Evolutionary conservation across 345 rosid species (phyloP), one percentile per base, ranked within the genome.

Genomic region (Leavenworthia alabamica): DNA sequence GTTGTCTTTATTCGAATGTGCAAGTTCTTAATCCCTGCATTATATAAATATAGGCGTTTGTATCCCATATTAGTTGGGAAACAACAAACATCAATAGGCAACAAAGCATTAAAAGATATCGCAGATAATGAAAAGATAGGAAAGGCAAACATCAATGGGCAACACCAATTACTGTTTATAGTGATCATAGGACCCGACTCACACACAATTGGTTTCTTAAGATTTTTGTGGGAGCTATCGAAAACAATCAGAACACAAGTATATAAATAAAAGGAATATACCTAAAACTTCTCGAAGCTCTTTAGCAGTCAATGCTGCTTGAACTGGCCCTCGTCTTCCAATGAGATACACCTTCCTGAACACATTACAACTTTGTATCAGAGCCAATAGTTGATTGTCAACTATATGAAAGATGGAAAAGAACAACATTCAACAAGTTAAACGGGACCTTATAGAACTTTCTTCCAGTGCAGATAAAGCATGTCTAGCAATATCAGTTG

Each of bases 241-340:
- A 6, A 9, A 19, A 7, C 7, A 28, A 6, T 20, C 27, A 15
- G 41, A 50, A 22, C 13, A 17, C 22, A 17, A 28, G 9, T 16
- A 41, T 49, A 60, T 26, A 8, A 22, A 24, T 9, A 51, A 35
- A 4, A 35, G 23, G 11, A 29, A 10, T 26, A 16, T 73, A 90
- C 97, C 95, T 51, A 87, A 88, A 75, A 87, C 40, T 87, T 93
- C 99, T 10, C 97, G 86, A 4, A 93, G 86, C 80, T 93, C 99
- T 78, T 89, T 93, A 0, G 94, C 86, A 32, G 99, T 93, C 74
- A 91, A 85, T 67, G 99, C 97, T 57, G 99, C 94, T 77, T 89
- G 99, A 74, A 80, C 84, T 53, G 99, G 99, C 41, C 97, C 97
- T 29, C 97, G 91, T 77, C 99, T 82, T 67, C 97, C 97, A 33